Conservation (phyloP, 1,139 yeast genomes). For the Zygoascus hellenicus region DNA sequence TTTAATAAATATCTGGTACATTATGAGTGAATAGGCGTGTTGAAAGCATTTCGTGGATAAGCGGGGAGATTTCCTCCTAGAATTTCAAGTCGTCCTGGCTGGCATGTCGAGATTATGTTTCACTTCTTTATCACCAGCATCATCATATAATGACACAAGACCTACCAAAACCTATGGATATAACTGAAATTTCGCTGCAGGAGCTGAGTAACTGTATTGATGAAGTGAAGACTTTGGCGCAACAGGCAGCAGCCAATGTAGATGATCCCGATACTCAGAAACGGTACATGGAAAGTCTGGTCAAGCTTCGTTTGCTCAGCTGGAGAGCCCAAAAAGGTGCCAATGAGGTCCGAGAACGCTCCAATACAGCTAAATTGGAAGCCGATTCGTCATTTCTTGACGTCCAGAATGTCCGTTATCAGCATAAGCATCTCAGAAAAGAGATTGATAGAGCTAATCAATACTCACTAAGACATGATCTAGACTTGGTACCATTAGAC, state of each 20-base stretch:
- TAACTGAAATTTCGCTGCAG: constrained; percentile 1
- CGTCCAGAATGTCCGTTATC: constrained; percentile 32
- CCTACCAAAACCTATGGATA: constrained; percentile 1
- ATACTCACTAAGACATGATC: constrained; percentile 27
- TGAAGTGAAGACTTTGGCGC: constrained; percentile 1
- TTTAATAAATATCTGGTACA: too few species aligned
- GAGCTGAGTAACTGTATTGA: not conserved
- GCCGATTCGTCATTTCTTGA: constrained; percentile 29
- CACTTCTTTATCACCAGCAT: not conserved
- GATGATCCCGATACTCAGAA: constrained; percentile 14
- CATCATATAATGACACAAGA: not conserved
- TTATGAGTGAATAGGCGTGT: too few species aligned
- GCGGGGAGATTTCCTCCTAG: too few species aligned
- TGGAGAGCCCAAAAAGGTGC: constrained; percentile 25
- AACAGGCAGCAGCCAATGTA: not conserved
- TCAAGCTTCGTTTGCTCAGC: constrained; percentile 25
- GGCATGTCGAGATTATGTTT: too few species aligned
- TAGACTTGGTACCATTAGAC: constrained; percentile 31
- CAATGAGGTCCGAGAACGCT: constrained; percentile 20
- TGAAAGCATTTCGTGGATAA: too few species aligned
- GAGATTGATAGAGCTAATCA: constrained; percentile 30
- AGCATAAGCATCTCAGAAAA: constrained; percentile 30
- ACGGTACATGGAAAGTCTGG: constrained; percentile 21
- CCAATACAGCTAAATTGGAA: constrained; percentile 23
- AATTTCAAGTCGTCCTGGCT: too few species aligned